Conservation (phyloP, 2,329 filamentous ascomycete genomes). For the Thelonectria rubi region DNA sequence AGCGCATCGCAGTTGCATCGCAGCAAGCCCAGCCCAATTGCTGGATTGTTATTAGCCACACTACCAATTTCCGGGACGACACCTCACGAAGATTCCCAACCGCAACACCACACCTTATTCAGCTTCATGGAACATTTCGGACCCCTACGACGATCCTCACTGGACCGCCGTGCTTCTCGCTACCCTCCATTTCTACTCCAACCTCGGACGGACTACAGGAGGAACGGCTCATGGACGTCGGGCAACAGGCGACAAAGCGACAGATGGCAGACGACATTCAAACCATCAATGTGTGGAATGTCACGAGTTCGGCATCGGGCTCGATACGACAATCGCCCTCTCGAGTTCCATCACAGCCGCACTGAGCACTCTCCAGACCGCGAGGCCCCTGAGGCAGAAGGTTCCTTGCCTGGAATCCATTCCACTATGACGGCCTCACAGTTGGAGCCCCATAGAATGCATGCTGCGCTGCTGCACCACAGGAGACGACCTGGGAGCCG, state of each 20-base stretch:
- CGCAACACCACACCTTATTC: conserved; percentile 3
- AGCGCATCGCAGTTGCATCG: neutral
- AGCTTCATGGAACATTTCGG: conserved; percentile 38
- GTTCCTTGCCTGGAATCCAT: conserved; percentile 18
- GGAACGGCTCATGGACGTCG: conserved; percentile 17
- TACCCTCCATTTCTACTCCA: conserved; percentile 10
- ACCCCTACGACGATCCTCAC: conserved; percentile 30
- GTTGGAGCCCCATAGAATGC: conserved; percentile 11
- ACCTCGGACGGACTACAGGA: conserved; percentile 26
- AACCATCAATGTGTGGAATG: conserved; percentile 8
- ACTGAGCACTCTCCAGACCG: conserved; percentile 19
- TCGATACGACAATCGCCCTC: conserved; percentile 17
- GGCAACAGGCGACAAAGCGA: conserved; percentile 17
- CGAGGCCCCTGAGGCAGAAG: conserved; percentile 14
- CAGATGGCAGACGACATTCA: conserved; percentile 12
- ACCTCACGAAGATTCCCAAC: neutral
- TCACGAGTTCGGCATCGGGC: conserved; percentile 21
- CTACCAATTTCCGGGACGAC: conserved; percentile 14
- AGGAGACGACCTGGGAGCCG: neutral
- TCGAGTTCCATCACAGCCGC: conserved; percentile 15
- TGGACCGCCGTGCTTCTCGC: conserved; percentile 27
- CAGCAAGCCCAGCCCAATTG: neutral
- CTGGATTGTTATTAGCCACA: neutral
- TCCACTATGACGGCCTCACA: conserved; percentile 5
- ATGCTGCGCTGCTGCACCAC: neutral